Percentiles rank a stretch among this genome's conserved stretches.
These are phyloP conservation scores for Silene latifolia DNA, from an alignment of 148 eudicot species.

Conservation along the genomic window DNA sequence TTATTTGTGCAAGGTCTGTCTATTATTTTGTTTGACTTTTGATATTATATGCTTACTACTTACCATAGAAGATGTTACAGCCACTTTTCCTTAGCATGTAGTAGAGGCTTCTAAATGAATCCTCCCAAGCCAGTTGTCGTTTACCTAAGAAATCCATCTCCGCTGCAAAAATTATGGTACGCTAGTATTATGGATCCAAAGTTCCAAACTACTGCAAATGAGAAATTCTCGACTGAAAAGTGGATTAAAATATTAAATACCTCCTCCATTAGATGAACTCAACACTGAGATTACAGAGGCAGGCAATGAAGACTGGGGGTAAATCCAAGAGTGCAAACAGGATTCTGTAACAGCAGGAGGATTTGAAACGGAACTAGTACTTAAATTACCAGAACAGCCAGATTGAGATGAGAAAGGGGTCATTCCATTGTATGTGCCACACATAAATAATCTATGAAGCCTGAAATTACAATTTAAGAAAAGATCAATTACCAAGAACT, in stretches of 20 bases:
- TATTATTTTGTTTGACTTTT: neutral
- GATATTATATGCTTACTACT: constrained; percentile 13
- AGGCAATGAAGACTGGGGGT: constrained; percentile 88
- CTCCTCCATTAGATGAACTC: constrained; percentile 59
- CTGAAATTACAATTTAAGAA: constrained; percentile 37
- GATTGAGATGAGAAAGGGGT: constrained; percentile 31
- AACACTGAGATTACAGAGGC: constrained; percentile 62
- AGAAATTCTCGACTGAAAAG: neutral
- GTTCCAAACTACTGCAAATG: neutral
- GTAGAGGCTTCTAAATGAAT: constrained; percentile 84
- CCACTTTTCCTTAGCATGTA: constrained; percentile 72
- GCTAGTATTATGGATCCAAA: neutral
- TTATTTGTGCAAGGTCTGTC: neutral
- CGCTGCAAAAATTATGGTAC: constrained; percentile 33
- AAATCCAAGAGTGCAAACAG: constrained; percentile 70
- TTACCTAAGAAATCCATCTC: constrained; percentile 69
- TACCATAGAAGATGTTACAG: constrained; percentile 88
- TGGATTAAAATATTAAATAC: constrained; percentile 44
- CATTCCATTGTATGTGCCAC: constrained; percentile 44
- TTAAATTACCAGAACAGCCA: constrained; percentile 28
- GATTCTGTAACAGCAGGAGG: constrained; percentile 26
- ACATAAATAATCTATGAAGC: constrained; percentile 69
- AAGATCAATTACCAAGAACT: constrained; percentile 9
- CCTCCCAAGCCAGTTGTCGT: constrained; percentile 92
- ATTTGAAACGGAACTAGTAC: constrained; percentile 15